Percentiles rank a stretch among this genome's conserved stretches.
Evolutionary conservation across 805 yeast species (phyloP).

Genomic region (Metschnikowia vanudenii): DNA sequence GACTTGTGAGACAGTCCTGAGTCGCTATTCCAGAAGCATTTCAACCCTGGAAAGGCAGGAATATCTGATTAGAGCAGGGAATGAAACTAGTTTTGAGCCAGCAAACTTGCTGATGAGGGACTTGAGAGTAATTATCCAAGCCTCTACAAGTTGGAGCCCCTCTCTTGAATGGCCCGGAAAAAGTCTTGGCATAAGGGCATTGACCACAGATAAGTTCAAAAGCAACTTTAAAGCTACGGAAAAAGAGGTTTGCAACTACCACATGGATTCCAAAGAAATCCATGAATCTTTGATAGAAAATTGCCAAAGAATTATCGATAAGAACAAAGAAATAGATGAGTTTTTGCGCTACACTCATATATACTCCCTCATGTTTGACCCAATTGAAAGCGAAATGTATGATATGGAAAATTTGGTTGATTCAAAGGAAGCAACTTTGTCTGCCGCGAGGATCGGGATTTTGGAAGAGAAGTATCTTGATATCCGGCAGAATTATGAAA

Average conservation of each 20-base stretch:
- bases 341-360: conserved; percentile 8
- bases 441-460: not conserved
- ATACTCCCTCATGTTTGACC: conserved; percentile 2
- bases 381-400: conserved; percentile 1
- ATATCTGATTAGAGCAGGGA: not conserved
- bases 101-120: not conserved
- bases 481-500: not conserved
- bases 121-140: not conserved
- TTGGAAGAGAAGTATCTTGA: not conserved
- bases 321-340: conserved; percentile 7
- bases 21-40: not conserved
- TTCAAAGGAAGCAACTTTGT: not conserved
- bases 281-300: not conserved
- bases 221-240: conserved; percentile 3
- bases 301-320: conserved; percentile 4
- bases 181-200: conserved; percentile 5
- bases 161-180: not conserved
- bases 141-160: not conserved
- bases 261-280: conserved; percentile 1
- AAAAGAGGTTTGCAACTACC: conserved; percentile 4
- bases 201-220: conserved; percentile 2
- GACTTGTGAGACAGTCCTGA: conserved; percentile 1
- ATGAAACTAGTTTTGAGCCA: not conserved
- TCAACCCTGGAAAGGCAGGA: not conserved
- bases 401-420: not conserved